Base-by-base conservation (phyloP, 1,284 basidiomycete species). In the Ustilago xerochloae region DNA sequence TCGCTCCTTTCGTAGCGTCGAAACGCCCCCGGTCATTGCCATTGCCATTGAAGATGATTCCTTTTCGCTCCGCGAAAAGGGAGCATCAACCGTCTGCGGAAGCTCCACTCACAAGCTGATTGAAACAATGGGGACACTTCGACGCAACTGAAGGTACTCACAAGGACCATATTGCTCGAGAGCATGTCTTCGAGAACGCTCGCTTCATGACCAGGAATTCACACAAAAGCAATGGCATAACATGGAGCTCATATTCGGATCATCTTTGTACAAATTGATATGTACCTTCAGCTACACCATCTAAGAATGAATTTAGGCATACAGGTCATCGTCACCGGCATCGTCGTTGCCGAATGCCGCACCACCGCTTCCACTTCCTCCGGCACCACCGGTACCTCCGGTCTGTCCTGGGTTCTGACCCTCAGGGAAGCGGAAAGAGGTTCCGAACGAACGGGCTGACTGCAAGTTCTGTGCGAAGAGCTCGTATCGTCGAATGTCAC, bases 371-470 rank as follows among this genome's bases (percentile, higher is more conserved):
- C 86, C 84, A 22, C 84, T 84, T 16, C 85, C 86, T 13, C 86
- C 85, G 16, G 53, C 55, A 51, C 68, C 67, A 36, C 63, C 63
- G 39, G 67, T 63, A 33, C 58, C 57, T 15, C 56, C 48, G 22
- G 52, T 50, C 38, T 63, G 54, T 29, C 45, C 55, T 39, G 63
- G 56, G 68, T 60, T 50, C 30, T 63, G 67, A 85, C 87, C 53
- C 80, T 97, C 95, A 18, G 97, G 97, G 93, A 99, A 99, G 88
- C 93, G 93, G 90, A 97, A 97, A 84, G 90, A 91, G 84, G 90
- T 91, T 54, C 94, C 94, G 81, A 93, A 81, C 46, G 67, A 73
- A 16, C 82, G 70, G 38, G 79, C 74, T 48, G 80, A 79, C 47
- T 84, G 81, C 33, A 84, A 57, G 39, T 80, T 83, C 51, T 81